Conservation (phyloP, 192 early-diverging fungal genomes). For the Rhizoclosmatium sp. region DNA sequence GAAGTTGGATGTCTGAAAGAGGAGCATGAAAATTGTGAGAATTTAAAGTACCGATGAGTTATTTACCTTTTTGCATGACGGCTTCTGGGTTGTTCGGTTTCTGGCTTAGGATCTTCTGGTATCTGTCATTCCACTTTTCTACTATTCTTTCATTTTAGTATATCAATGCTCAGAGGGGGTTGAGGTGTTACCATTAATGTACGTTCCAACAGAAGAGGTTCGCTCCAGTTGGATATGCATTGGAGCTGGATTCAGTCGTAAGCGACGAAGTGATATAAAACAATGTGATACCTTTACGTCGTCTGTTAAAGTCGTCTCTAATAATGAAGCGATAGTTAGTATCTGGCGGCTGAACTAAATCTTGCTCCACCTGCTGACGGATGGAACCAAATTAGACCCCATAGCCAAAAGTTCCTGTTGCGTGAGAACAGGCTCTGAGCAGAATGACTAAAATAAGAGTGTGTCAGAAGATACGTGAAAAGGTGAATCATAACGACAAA, state of each 20-base stretch:
- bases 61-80: slow-evolving; percentile 51
- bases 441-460: slow-evolving; percentile 49
- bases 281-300: slow-evolving; percentile 8
- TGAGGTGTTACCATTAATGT: not conserved
- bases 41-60: not conserved
- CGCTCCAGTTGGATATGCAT: slow-evolving; percentile 36
- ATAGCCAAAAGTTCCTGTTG: slow-evolving; percentile 55
- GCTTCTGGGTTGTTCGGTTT: slow-evolving; percentile 43
- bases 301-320: slow-evolving; percentile 29
- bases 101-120: slow-evolving; percentile 43
- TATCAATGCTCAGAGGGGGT: not conserved
- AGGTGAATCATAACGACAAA: slow-evolving; percentile 16
- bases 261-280: not conserved
- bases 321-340: not conserved
- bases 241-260: slow-evolving; percentile 1
- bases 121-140: slow-evolving; percentile 56
- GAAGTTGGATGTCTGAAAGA: slow-evolving; percentile 47
- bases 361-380: slow-evolving; percentile 11
- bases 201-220: slow-evolving; percentile 15
- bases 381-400: slow-evolving; percentile 44
- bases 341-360: no score
- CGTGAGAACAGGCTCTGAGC: slow-evolving; percentile 60
- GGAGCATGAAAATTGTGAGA: not conserved
- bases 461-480: not conserved
- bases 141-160: slow-evolving; percentile 9